Percentiles rank a stretch among this genome's conserved stretches.
Evolutionary conservation across 441 rosid genomes (phyloP).

Genomic region (Cnidoscolus chayamansa): DNA sequence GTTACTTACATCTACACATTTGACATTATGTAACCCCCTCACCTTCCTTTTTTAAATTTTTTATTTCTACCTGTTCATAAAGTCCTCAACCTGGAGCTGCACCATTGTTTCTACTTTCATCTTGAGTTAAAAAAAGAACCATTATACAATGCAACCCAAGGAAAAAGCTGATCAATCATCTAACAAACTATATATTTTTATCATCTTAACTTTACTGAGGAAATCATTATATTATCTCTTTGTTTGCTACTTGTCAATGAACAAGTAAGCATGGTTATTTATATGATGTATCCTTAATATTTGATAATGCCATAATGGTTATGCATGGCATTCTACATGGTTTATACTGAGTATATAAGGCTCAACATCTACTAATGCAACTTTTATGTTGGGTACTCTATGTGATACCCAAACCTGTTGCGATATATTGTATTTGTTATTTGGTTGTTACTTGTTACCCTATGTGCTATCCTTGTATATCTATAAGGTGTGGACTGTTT

Average conservation of each 20-base stretch:
- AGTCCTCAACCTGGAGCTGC: background rate
- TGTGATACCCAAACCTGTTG: background rate
- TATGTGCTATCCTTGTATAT: background rate
- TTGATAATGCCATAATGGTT: background rate
- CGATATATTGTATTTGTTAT: background rate
- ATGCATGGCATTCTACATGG: background rate
- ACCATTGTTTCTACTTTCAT: background rate
- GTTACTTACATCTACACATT: background rate
- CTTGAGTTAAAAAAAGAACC: background rate
- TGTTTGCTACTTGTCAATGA: background rate
- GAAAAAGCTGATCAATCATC: background rate
- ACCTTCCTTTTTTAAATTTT: background rate
- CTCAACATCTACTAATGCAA: background rate
- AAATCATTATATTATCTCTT: background rate
- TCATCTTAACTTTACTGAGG: background rate
- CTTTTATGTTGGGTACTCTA: conserved; percentile 1
- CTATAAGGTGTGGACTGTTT: no score
- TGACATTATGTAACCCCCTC: conserved; percentile 1
- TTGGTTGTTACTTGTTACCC: background rate
- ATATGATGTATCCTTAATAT: background rate
- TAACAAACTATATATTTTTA: background rate
- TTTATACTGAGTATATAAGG: background rate
- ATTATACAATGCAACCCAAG: background rate
- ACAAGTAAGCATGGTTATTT: background rate
- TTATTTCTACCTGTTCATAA: background rate